A percentile compares a stretch with the other conserved stretches of the same genome.
Conservation (phyloP, 1,284 basidiomycete genomes). For the Pseudozyma sp. region DNA sequence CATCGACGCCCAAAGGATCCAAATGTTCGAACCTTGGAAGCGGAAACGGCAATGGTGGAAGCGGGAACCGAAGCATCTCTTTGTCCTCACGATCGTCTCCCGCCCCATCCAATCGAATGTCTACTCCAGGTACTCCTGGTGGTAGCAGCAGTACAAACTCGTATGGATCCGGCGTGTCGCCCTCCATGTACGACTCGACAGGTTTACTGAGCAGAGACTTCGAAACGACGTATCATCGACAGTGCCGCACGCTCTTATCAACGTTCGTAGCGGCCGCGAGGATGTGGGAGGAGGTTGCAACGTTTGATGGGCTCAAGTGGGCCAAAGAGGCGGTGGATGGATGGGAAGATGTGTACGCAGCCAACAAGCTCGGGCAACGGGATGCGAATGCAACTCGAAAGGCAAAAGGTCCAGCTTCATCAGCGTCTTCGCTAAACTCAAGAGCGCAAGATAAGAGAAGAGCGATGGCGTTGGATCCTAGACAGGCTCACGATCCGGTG, state of each 20-base stretch:
- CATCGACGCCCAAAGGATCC: constrained; percentile 31
- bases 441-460: constrained; percentile 25
- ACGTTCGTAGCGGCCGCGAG: constrained; percentile 49
- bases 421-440: not conserved
- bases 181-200: constrained; percentile 40
- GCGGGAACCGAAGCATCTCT: constrained; percentile 35
- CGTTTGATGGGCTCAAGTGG: constrained; percentile 60
- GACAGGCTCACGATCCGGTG: constrained; percentile 31
- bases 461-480: constrained; percentile 24
- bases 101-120: constrained; percentile 12
- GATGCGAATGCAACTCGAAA: constrained; percentile 15
- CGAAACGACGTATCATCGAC: constrained; percentile 61
- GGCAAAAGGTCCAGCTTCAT: constrained; percentile 15
- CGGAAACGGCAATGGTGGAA: constrained; percentile 10
- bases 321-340: constrained; percentile 51
- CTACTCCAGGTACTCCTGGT: constrained; percentile 22
- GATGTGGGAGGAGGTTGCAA: constrained; percentile 60
- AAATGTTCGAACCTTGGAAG: constrained; percentile 19
- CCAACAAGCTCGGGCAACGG: constrained; percentile 27
- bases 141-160: constrained; percentile 3
- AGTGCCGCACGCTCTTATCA: constrained; percentile 43
- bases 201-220: constrained; percentile 49
- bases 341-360: constrained; percentile 54
- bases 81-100: constrained; percentile 41
- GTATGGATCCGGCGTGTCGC: constrained; percentile 2